phyloP scores from a whole-genome alignment of 148 eudicot species.

The Oxyria digyna region DNA sequence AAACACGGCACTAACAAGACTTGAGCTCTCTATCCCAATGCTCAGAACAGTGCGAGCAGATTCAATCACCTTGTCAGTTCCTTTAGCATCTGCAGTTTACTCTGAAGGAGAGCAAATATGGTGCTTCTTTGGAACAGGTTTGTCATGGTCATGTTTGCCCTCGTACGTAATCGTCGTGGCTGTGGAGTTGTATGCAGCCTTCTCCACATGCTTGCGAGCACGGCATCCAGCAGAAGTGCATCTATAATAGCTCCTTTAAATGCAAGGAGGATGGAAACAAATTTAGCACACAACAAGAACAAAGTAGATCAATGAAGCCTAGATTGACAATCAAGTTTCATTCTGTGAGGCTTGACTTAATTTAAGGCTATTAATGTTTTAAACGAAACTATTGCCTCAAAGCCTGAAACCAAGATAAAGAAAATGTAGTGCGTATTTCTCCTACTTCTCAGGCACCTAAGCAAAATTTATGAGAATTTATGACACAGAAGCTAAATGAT shows the following conservation, averaged over 20 bases:
- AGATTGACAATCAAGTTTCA: not conserved
- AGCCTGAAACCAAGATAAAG: too few relatives aligned
- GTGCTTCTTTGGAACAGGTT: slow-evolving; percentile 56
- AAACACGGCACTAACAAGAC: slow-evolving; percentile 18
- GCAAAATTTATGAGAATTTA: too few relatives aligned
- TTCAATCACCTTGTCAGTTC: slow-evolving; percentile 33
- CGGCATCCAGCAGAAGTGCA: slow-evolving; percentile 85
- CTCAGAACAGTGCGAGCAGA: slow-evolving; percentile 45
- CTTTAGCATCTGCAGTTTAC: slow-evolving; percentile 21
- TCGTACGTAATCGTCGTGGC: slow-evolving; percentile 53
- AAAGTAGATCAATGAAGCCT: not conserved
- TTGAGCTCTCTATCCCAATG: slow-evolving; percentile 68
- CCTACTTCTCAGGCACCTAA: too few relatives aligned
- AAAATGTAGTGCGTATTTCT: too few relatives aligned
- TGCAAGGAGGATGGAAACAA: not conserved
- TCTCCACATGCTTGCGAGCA: slow-evolving; percentile 84
- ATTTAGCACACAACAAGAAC: not conserved
- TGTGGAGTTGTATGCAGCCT: slow-evolving; percentile 38
- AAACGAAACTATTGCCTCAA: too few relatives aligned
- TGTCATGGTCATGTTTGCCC: slow-evolving; percentile 71
- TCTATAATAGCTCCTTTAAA: slow-evolving; percentile 73
- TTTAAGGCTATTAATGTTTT: not conserved
- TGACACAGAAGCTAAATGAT: not conserved
- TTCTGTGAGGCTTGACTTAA: not conserved
- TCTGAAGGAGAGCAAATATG: slow-evolving; percentile 18